Percentiles rank a stretch among this genome's conserved stretches.
phyloP scores from a whole-genome alignment of 208 protist species.

The Phytomonas francai region DNA sequence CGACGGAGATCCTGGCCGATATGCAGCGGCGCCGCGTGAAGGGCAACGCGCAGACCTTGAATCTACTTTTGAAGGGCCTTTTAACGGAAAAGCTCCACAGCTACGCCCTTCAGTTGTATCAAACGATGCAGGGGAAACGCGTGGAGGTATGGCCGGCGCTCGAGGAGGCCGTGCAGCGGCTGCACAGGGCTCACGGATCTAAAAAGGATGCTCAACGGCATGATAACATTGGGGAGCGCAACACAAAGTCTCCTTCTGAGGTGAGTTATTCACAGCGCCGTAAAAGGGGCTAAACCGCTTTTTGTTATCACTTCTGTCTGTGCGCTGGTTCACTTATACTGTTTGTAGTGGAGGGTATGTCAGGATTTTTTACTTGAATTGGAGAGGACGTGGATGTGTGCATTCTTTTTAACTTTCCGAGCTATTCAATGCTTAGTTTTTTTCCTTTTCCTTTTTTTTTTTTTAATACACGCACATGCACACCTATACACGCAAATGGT shows the following conservation, averaged over 20 bases:
- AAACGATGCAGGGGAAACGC: constrained; percentile 58
- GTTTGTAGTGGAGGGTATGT: not conserved
- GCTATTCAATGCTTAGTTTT: not conserved
- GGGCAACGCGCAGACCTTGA: constrained; percentile 65
- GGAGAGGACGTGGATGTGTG: constrained; percentile 2
- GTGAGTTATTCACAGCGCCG: not conserved
- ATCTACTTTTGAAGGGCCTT: constrained; percentile 78
- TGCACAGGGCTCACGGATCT: not conserved
- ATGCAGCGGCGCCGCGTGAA: constrained; percentile 72
- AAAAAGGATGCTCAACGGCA: not conserved
- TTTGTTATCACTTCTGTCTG: not conserved
- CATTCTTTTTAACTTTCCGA: not conserved
- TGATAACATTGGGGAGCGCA: not conserved
- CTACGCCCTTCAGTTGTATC: constrained; percentile 65
- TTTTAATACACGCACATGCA: constrained; percentile 7
- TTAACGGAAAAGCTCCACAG: constrained; percentile 49
- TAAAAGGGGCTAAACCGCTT: not conserved
- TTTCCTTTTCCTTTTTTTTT: constrained; percentile 6
- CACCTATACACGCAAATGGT: not conserved
- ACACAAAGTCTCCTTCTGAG: not conserved
- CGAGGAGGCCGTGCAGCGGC: constrained; percentile 26
- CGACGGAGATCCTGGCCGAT: constrained; percentile 53
- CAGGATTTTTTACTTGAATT: not conserved
- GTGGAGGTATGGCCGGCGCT: constrained; percentile 78
- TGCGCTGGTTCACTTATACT: not conserved